These are phyloP conservation scores for Fusarium albosuccineum DNA, from an alignment of 2,329 filamentous ascomycete species.

Conservation along the genomic window DNA sequence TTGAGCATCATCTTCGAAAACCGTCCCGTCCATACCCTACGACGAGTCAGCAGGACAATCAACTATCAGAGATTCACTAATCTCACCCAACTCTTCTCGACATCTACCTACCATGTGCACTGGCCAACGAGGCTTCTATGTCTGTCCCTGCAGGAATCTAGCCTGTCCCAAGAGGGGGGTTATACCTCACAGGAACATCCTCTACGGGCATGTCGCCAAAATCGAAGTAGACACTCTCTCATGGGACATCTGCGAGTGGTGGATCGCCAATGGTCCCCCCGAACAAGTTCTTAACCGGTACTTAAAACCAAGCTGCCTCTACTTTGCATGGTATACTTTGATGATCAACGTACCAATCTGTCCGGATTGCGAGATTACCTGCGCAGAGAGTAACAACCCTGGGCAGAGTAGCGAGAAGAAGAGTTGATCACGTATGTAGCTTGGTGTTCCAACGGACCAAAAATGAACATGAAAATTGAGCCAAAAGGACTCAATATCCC, in stretches of 20 bases:
- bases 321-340: constrained; percentile 41
- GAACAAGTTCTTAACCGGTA: constrained; percentile 47
- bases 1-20: neutral
- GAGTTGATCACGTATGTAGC: neutral
- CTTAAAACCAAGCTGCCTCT: constrained; percentile 41
- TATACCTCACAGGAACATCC: constrained; percentile 36
- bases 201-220: constrained; percentile 36
- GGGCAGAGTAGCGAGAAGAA: constrained; percentile 14
- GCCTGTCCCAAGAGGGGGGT: constrained; percentile 34
- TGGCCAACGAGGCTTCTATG: constrained; percentile 42
- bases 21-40: neutral
- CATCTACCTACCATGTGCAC: constrained; percentile 37
- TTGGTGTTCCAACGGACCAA: neutral
- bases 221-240: constrained; percentile 41
- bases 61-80: neutral
- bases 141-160: constrained; percentile 44
- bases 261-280: constrained; percentile 43
- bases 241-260: constrained; percentile 47
- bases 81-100: neutral
- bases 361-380: constrained; percentile 30
- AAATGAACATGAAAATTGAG: neutral
- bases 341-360: constrained; percentile 33
- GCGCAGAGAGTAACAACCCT: constrained; percentile 13
- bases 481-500: too few species aligned
- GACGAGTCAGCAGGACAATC: neutral